These are phyloP conservation scores for Trichoderma sp. DNA, from an alignment of 2,329 filamentous ascomycete species.

Conservation along the genomic window DNA sequence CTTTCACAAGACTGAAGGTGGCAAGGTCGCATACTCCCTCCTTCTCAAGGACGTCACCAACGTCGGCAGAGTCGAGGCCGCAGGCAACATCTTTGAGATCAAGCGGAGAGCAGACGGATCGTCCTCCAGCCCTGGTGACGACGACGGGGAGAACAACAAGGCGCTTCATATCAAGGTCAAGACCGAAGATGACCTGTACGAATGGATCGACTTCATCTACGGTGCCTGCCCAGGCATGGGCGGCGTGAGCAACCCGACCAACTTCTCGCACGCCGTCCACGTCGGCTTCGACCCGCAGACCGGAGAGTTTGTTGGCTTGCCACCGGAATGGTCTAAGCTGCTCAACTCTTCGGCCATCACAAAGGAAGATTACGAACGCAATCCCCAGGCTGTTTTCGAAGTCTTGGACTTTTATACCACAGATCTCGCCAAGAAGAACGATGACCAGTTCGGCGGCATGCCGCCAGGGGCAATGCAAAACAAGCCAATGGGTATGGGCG, in stretches of 20 bases:
- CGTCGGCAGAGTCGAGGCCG: conserved; percentile 86
- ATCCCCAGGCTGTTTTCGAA: conserved; percentile 81
- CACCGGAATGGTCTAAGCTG: conserved; percentile 95
- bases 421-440: conserved; percentile 72
- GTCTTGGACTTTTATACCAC: conserved; percentile 84
- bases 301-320: conserved; percentile 90
- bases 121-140: conserved; percentile 70
- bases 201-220: conserved; percentile 98
- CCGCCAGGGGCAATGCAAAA: conserved; percentile 55
- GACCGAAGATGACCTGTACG: conserved; percentile 93
- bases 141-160: conserved; percentile 80
- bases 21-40: conserved; percentile 84
- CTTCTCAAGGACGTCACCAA: conserved; percentile 83
- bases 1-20: conserved; percentile 87
- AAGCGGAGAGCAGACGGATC: conserved; percentile 69
- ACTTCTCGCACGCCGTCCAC: conserved; percentile 95
- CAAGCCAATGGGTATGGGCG: conserved; percentile 60
- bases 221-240: conserved; percentile 96
- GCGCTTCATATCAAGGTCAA: conserved; percentile 92
- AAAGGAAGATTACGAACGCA: conserved; percentile 97
- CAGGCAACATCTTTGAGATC: conserved; percentile 91
- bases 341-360: conserved; percentile 95
- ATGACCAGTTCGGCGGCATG: conserved; percentile 67
- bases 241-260: conserved; percentile 96
- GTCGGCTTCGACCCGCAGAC: conserved; percentile 96